Percentiles rank a stretch among this genome's conserved stretches.
phyloP scores from a whole-genome alignment of 2,329 filamentous ascomycete species.

The Zymoseptoria pseudotritici region DNA sequence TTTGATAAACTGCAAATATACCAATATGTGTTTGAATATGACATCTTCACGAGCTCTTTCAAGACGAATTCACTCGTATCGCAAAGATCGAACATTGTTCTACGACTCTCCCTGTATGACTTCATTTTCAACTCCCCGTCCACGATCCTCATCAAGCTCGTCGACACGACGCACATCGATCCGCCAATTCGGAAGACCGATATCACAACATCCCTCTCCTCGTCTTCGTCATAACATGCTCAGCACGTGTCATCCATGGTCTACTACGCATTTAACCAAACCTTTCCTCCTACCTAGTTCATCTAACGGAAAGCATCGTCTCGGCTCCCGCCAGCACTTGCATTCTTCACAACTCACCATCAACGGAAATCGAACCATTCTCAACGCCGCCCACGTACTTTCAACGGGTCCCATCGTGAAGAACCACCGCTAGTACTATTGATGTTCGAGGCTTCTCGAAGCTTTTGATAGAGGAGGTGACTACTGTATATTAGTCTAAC shows the following conservation, averaged over 20 bases:
- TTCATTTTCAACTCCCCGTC: too few relatives aligned
- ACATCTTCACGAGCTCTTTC: not conserved
- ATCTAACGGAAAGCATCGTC: not conserved
- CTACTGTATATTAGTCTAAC: not conserved
- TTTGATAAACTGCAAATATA: not conserved
- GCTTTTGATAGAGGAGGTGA: not conserved
- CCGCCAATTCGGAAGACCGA: not conserved
- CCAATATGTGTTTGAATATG: not conserved
- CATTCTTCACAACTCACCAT: not conserved
- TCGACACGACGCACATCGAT: not conserved
- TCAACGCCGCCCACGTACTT: not conserved
- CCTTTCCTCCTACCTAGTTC: not conserved
- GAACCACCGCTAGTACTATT: not conserved
- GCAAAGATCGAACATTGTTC: too few relatives aligned
- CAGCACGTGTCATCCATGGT: not conserved
- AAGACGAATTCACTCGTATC: too few relatives aligned
- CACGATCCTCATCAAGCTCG: not conserved
- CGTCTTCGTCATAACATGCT: not conserved
- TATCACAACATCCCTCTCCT: not conserved
- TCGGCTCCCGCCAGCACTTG: not conserved
- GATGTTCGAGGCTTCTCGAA: not conserved
- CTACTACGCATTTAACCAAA: not conserved
- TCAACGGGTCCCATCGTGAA: not conserved
- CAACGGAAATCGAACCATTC: not conserved
- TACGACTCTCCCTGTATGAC: too few relatives aligned